phyloP scores from a whole-genome alignment of 2,329 filamentous ascomycete genomes.

The Aspergillus felis region DNA sequence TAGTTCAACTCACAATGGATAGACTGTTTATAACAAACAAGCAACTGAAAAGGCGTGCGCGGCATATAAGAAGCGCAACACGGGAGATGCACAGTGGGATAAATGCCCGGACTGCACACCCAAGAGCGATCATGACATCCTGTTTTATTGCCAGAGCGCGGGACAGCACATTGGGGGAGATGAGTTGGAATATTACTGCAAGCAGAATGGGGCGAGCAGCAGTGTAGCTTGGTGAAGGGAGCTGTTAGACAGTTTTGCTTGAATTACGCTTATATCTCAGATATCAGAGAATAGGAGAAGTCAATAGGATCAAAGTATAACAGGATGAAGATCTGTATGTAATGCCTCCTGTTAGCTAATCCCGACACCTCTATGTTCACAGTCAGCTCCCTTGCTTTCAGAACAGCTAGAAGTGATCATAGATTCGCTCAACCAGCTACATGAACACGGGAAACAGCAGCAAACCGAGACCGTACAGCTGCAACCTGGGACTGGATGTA shows the following conservation, averaged over 20 bases:
- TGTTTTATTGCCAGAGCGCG: conserved; percentile 19
- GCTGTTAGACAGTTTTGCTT: background rate
- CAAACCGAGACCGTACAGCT: too few species aligned
- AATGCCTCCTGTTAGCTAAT: too few species aligned
- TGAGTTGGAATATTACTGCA: conserved; percentile 19
- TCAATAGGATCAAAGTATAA: too few species aligned
- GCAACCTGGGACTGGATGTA: too few species aligned
- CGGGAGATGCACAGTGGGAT: conserved; percentile 18
- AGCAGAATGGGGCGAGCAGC: conserved; percentile 10
- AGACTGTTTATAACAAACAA: conserved; percentile 13
- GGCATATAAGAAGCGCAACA: conserved; percentile 19
- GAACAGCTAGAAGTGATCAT: too few species aligned
- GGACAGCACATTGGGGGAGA: conserved; percentile 19
- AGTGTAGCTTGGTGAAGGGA: conserved; percentile 14
- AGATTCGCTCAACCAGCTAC: too few species aligned
- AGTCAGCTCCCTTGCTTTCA: too few species aligned
- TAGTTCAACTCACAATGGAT: background rate
- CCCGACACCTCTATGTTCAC: too few species aligned
- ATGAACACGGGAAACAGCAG: too few species aligned
- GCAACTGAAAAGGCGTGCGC: conserved; percentile 17
- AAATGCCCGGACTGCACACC: conserved; percentile 18
- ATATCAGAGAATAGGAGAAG: too few species aligned
- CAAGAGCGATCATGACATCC: conserved; percentile 8
- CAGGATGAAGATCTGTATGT: too few species aligned
- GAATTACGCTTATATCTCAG: too few species aligned